Base-by-base conservation (phyloP, 805 yeast genomes). In the Zygoascus bituminiphila region DNA sequence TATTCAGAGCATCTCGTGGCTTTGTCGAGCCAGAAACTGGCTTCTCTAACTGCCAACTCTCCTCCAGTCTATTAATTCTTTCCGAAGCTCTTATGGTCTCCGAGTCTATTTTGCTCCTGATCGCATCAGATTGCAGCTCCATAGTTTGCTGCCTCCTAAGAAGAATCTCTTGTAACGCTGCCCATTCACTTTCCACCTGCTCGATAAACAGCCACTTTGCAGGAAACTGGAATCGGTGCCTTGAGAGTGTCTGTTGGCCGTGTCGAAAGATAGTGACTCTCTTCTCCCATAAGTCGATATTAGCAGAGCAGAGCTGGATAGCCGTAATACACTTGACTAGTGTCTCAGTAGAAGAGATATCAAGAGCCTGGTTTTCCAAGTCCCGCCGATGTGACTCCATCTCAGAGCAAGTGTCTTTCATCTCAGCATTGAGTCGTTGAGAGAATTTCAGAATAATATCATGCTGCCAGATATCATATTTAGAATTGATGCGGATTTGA, bases 401-500 rank as follows among this genome's bases (percentile, higher is more conserved):
- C 1, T 62, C 62, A 0, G 58, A 45, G 39, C 69, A 63, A 1
- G 73, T 54, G 1, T 53, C 51, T 8, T 50, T 59, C 45, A 74
- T 65, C 1, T 60, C 48, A 1, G 55, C 51, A 5, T 57, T 59
- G 36, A 81, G 57, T 17, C 64, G 56, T 1, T 58, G 62, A 2
- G 77, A 65, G 62, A 80, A 76, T 25, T 61, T 61, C 1, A 54
- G 51, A 6, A 74, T 39, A 5, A 80, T 59, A 2, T 70, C 70
- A 37, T 65, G 67, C 52, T 79, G 83, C 78, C 87, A 83, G 2
- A 60, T 53, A 50, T 80, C 83, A 65, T 76, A 82, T 55, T 76
- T 78, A 2, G 79, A 61, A 35, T 64, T 66, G 5, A 80, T 69
- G 33, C 78, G 65, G 0, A 74, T 60, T 51, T 79, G 84, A 1